Evolutionary conservation across 495 filamentous ascomycete species (phyloP).

Genomic region (Neurospora tetraspora): DNA sequence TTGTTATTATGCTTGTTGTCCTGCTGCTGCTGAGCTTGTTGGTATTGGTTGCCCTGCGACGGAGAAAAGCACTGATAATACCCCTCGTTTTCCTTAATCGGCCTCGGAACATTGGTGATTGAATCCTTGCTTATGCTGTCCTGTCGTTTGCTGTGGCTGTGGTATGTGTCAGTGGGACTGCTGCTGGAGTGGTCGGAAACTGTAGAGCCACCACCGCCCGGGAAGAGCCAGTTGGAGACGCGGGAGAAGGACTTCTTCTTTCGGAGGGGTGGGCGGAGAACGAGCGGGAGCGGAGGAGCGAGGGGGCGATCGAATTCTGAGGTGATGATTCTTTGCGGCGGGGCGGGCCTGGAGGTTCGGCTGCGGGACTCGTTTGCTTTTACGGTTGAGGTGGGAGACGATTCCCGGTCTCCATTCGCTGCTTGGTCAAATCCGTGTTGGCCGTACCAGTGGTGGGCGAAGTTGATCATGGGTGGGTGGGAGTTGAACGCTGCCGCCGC

Average conservation of each 20-base stretch:
- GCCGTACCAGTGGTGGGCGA: background rate
- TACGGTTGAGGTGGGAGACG: background rate
- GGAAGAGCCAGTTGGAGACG: conserved; percentile 47
- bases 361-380: background rate
- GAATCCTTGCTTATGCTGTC: conserved; percentile 27
- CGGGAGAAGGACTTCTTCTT: conserved; percentile 50
- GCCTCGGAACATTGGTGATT: conserved; percentile 38
- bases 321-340: background rate
- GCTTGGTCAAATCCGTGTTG: background rate
- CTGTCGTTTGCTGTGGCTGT: conserved; percentile 4
- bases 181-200: background rate
- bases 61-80: conserved; percentile 43
- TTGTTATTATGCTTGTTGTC: conserved; percentile 6
- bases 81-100: conserved; percentile 36
- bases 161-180: background rate
- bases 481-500: conserved; percentile 10
- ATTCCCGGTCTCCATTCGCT: background rate
- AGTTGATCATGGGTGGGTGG: conserved; percentile 4
- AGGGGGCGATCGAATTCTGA: conserved; percentile 27
- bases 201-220: conserved; percentile 4
- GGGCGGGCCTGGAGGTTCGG: background rate
- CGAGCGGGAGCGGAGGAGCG: conserved; percentile 43
- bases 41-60: conserved; percentile 10
- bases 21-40: conserved; percentile 10
- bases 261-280: conserved; percentile 38